Conservation (phyloP, 2,329 filamentous ascomycete genomes). For the Fusarium siculi region DNA sequence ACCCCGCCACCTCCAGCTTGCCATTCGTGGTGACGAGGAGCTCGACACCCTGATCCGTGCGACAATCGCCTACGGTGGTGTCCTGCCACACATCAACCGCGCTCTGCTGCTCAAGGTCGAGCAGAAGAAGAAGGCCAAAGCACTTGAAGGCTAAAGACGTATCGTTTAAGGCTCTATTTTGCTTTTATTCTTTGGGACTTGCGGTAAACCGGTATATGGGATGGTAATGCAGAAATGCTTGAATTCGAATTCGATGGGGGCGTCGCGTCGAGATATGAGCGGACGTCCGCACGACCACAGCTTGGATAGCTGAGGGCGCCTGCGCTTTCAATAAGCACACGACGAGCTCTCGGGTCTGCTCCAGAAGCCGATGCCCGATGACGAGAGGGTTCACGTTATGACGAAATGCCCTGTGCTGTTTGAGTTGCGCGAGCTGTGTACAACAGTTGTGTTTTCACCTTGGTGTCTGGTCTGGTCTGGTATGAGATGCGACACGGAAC, state of each 20-base stretch:
- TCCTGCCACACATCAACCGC: slow-evolving; percentile 98
- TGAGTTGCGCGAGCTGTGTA: slow-evolving; percentile 41
- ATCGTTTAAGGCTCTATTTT: slow-evolving; percentile 28
- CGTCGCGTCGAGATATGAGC: slow-evolving; percentile 39
- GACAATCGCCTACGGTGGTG: slow-evolving; percentile 98
- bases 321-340: slow-evolving; percentile 33
- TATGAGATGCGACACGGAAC: slow-evolving; percentile 38
- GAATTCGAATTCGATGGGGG: slow-evolving; percentile 41
- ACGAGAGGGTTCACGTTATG: slow-evolving; percentile 23
- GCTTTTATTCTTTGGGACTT: slow-evolving; percentile 40
- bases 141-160: slow-evolving; percentile 55
- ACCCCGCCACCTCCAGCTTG: slow-evolving; percentile 95
- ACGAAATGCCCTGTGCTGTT: slow-evolving; percentile 29
- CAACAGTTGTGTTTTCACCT: slow-evolving; percentile 40
- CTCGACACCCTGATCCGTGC: slow-evolving; percentile 96
- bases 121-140: slow-evolving; percentile 90
- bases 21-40: slow-evolving; percentile 98
- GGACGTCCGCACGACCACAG: slow-evolving; percentile 35
- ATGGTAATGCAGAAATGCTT: slow-evolving; percentile 45
- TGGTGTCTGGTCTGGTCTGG: slow-evolving; percentile 25
- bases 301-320: slow-evolving; percentile 43
- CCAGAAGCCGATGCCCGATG: slow-evolving; percentile 16
- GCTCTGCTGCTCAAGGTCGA: slow-evolving; percentile 95
- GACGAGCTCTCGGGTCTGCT: slow-evolving; percentile 25
- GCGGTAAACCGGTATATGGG: slow-evolving; percentile 41